phyloP scores from a whole-genome alignment of 768 basidiomycete genomes.

The Crucibulum laeve region DNA sequence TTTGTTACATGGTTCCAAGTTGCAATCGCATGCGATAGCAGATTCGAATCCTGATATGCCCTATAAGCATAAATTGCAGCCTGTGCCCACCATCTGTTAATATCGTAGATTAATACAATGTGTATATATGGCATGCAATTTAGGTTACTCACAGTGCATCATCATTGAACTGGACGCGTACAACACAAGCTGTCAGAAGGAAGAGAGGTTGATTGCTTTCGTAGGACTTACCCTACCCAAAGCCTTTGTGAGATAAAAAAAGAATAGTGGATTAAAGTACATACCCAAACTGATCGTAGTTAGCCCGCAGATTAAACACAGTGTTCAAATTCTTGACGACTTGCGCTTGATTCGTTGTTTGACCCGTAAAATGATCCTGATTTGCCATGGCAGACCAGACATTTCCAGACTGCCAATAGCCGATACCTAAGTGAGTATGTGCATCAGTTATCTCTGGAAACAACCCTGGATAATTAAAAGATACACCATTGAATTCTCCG shows the following conservation, averaged over 20 bases:
- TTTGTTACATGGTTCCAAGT: slow-evolving; percentile 45
- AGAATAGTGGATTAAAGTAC: slow-evolving; percentile 8
- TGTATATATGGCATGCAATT: not conserved
- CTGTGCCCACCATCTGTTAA: slow-evolving; percentile 47
- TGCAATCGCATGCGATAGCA: slow-evolving; percentile 38
- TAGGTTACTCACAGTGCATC: slow-evolving; percentile 34
- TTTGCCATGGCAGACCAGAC: slow-evolving; percentile 48
- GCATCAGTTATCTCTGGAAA: not conserved
- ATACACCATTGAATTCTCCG: slow-evolving; percentile 40
- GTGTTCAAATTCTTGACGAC: slow-evolving; percentile 37
- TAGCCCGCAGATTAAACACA: slow-evolving; percentile 29
- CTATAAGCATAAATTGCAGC: slow-evolving; percentile 46
- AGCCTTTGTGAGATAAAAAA: slow-evolving; percentile 1
- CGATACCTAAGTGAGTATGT: slow-evolving; percentile 28
- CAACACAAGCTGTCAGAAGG: not conserved
- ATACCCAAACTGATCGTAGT: slow-evolving; percentile 41
- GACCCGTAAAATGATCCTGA: slow-evolving; percentile 35
- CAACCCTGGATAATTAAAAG: not conserved
- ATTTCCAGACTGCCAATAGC: slow-evolving; percentile 52
- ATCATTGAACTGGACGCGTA: slow-evolving; percentile 34
- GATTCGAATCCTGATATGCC: slow-evolving; percentile 37
- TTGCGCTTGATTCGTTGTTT: slow-evolving; percentile 27
- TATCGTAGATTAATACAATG: not conserved
- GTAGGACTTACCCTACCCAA: slow-evolving; percentile 12
- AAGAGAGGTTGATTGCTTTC: too few species aligned